phyloP scores from a whole-genome alignment of 2,329 filamentous ascomycete genomes.

The Hypoxylon sp. region DNA sequence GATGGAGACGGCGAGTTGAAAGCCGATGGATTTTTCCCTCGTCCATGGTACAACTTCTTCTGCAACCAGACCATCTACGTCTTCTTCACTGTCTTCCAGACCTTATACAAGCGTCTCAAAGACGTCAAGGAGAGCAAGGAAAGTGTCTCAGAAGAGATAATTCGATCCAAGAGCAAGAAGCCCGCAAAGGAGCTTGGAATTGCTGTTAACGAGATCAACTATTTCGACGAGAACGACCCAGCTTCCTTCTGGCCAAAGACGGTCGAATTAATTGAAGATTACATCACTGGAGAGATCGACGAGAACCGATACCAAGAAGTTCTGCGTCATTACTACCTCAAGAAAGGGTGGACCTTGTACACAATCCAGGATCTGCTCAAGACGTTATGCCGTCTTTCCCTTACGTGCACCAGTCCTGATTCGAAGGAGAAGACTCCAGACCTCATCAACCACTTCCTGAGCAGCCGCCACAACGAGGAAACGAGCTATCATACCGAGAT shows the following conservation, averaged over 20 bases:
- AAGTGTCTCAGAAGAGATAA: slow-evolving; percentile 79
- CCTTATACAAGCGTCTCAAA: slow-evolving; percentile 86
- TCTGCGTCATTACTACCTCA: slow-evolving; percentile 90
- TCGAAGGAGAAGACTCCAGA: slow-evolving; percentile 94
- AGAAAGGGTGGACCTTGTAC: slow-evolving; percentile 93
- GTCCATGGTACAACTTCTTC: slow-evolving; percentile 89
- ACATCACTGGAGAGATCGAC: slow-evolving; percentile 85
- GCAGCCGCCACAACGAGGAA: slow-evolving; percentile 83
- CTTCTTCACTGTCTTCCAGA: slow-evolving; percentile 94
- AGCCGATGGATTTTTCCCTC: slow-evolving; percentile 83
- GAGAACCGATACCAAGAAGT: slow-evolving; percentile 89
- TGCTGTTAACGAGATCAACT: slow-evolving; percentile 81
- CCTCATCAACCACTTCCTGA: slow-evolving; percentile 87
- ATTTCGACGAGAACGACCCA: slow-evolving; percentile 75
- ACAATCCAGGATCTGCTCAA: slow-evolving; percentile 90
- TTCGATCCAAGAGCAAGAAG: slow-evolving; percentile 79
- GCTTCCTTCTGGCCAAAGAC: slow-evolving; percentile 89
- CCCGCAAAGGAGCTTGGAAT: slow-evolving; percentile 87
- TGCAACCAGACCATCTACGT: slow-evolving; percentile 92
- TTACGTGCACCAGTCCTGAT: slow-evolving; percentile 87
- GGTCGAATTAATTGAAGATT: slow-evolving; percentile 86
- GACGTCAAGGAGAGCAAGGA: slow-evolving; percentile 85
- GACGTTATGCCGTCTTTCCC: slow-evolving; percentile 82
- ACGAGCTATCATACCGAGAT: slow-evolving; percentile 93
- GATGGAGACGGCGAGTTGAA: slow-evolving; percentile 74